Evolutionary conservation across 2,329 filamentous ascomycete genomes (phyloP).

Genomic region (Colletotrichum scovillei): DNA sequence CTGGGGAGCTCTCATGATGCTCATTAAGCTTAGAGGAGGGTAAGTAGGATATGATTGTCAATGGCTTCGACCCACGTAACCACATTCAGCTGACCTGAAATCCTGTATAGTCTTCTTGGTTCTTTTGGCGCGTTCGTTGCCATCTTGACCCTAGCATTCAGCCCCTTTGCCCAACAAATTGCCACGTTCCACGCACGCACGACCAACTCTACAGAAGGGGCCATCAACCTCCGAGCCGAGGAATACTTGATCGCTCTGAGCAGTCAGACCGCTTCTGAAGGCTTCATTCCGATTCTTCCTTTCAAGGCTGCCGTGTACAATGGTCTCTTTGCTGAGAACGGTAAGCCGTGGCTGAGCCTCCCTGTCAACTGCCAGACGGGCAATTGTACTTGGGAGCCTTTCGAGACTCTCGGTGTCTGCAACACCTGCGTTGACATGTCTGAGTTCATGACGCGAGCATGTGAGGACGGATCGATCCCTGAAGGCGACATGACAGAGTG

Average conservation of each 20-base stretch:
- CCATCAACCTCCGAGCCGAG: slow-evolving; percentile 42
- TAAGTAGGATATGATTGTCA: slow-evolving; percentile 24
- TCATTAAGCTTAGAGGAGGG: slow-evolving; percentile 43
- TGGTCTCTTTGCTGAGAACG: slow-evolving; percentile 47
- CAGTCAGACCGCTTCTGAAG: slow-evolving; percentile 38
- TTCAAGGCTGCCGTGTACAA: slow-evolving; percentile 49
- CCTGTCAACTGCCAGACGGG: slow-evolving; percentile 35
- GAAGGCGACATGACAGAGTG: slow-evolving; percentile 37
- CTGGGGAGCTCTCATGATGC: slow-evolving; percentile 43
- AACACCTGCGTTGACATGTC: slow-evolving; percentile 39
- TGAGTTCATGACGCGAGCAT: slow-evolving; percentile 42
- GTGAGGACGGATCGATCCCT: slow-evolving; percentile 24
- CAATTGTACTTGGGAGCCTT: slow-evolving; percentile 39
- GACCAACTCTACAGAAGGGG: slow-evolving; percentile 36
- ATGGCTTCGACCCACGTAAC: neutral
- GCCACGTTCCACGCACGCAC: slow-evolving; percentile 42
- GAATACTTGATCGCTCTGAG: slow-evolving; percentile 43
- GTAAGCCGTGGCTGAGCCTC: slow-evolving; percentile 37
- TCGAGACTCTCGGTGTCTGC: slow-evolving; percentile 39
- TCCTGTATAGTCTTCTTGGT: slow-evolving; percentile 38
- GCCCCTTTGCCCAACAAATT: slow-evolving; percentile 47
- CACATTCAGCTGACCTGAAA: neutral
- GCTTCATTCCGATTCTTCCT: slow-evolving; percentile 46
- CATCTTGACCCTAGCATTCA: slow-evolving; percentile 42
- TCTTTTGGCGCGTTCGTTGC: slow-evolving; percentile 44